Evolutionary conservation across 352 stramenopile genomes (phyloP), one percentile per base, ranked within the genome.

Genomic region (Phytophthora rubi): DNA sequence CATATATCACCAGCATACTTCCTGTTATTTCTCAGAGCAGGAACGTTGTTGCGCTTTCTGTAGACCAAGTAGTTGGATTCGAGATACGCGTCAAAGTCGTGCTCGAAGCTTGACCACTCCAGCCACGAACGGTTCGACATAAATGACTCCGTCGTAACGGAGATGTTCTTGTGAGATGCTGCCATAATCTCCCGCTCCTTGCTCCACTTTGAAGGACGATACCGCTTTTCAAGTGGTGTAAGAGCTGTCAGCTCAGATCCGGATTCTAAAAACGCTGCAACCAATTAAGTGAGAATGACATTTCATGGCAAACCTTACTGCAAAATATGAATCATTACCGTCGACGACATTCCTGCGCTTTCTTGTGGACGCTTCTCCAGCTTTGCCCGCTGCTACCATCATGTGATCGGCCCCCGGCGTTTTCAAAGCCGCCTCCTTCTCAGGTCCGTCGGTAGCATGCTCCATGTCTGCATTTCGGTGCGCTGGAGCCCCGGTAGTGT

Each of bases 31-130:
- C 3, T 49, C 18, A 15, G 7, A 32, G 18, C 12, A 8, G 12
- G 9, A 9, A 61, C 54, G 12, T 61, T 61, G 54, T 61, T 61
- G 33, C 54, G 54, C 37, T 61, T 61, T 18, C 54, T 51, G 21
- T 52, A 61, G 6, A 51, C 2, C 37, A 61, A 33, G 12, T 10
- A 61, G 13, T 61, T 61, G 35, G n/a, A 9, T 4, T 15, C 4
- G 6, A 61, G 13, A 26, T 61, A 61, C 7, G 37, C n/a, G 6
- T 2, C 35, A 0, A 61, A 61, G 37, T 61, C 33, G 12, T 61
- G 2, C 10, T 61, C 54, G 10, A 61, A 59, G 23, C 53, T 59
- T n/a, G 30, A 12, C 32, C 53, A 59, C 0, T 12, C 33, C 6
- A 12, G 7, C 33, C 33, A 39, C 9, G 6, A 7, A 39, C 6